Evolutionary conservation across 116 monocot genomes (phyloP).

Genomic region (Cymodocea nodosa): DNA sequence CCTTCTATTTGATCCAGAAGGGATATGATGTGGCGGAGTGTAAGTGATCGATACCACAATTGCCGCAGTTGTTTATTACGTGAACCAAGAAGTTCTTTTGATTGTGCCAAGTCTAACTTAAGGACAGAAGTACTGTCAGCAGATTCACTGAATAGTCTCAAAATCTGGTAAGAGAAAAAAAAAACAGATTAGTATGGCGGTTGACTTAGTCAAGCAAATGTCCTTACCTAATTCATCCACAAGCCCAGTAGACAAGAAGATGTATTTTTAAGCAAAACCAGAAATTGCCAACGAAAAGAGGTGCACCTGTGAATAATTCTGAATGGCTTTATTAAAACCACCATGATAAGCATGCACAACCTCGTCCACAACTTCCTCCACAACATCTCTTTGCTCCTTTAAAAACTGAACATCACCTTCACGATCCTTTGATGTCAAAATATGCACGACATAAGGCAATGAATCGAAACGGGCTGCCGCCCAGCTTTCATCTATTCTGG

Average conservation of each 20-base stretch:
- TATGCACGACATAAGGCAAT: conserved; percentile 95
- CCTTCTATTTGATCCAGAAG: conserved; percentile 91
- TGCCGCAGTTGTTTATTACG: conserved; percentile 88
- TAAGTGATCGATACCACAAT: conserved; percentile 91
- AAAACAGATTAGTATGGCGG: background rate
- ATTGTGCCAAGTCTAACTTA: conserved; percentile 76
- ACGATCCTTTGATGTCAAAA: conserved; percentile 91
- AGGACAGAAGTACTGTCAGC: conserved; percentile 80
- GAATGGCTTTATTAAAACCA: conserved; percentile 99
- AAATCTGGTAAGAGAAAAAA: conserved; percentile 36
- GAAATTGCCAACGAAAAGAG: background rate
- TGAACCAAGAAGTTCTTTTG: conserved; percentile 77
- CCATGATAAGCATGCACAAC: conserved; percentile 98
- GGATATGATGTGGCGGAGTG: conserved; percentile 74
- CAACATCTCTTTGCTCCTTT: conserved; percentile 89
- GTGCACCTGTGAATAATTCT: conserved; percentile 95
- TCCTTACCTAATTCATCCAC: background rate
- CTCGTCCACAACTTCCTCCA: conserved; percentile 98
- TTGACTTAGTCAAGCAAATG: background rate
- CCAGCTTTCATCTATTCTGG: conserved; percentile 92
- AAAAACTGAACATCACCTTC: conserved; percentile 85
- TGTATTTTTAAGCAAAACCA: background rate
- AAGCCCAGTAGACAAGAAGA: background rate
- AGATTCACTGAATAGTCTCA: conserved; percentile 93
- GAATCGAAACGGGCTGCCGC: conserved; percentile 97